These are phyloP conservation scores for Metschnikowia noctiluminum DNA, from an alignment of 805 yeast species.

Conservation along the genomic window DNA sequence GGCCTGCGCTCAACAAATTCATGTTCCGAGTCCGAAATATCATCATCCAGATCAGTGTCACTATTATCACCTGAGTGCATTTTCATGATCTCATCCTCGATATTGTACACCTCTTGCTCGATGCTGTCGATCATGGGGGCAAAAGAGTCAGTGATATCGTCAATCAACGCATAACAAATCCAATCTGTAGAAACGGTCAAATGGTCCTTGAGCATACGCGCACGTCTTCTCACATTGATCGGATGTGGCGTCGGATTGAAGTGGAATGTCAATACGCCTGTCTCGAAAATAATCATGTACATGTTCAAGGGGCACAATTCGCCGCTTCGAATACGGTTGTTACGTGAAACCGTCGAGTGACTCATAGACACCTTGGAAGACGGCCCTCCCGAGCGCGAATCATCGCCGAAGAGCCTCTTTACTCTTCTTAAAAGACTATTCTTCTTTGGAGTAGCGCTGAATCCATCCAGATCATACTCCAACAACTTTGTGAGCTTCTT, in stretches of 20 bases:
- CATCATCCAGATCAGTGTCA: constrained; percentile 39
- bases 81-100: constrained; percentile 84
- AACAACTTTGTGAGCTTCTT: constrained; percentile 35
- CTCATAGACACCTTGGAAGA: constrained; percentile 11
- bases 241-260: constrained; percentile 96
- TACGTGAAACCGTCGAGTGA: constrained; percentile 19
- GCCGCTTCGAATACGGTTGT: constrained; percentile 39
- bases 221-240: constrained; percentile 90
- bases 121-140: constrained; percentile 95
- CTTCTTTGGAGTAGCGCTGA: constrained; percentile 5
- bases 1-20: constrained; percentile 20
- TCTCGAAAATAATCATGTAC: constrained; percentile 86
- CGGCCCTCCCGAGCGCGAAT: constrained; percentile 4
- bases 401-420: constrained; percentile 8
- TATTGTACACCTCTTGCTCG: constrained; percentile 91
- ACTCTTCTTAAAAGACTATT: constrained; percentile 7
- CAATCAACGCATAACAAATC: constrained; percentile 95
- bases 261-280: constrained; percentile 91
- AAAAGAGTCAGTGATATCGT: constrained; percentile 95
- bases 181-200: constrained; percentile 90
- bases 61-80: constrained; percentile 73
- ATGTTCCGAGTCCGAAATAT: constrained; percentile 31
- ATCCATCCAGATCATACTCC: constrained; percentile 21
- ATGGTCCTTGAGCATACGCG: constrained; percentile 81
- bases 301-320: constrained; percentile 87